phyloP scores from a whole-genome alignment of 2,329 filamentous ascomycete genomes.

The Monosporascus sp. region DNA sequence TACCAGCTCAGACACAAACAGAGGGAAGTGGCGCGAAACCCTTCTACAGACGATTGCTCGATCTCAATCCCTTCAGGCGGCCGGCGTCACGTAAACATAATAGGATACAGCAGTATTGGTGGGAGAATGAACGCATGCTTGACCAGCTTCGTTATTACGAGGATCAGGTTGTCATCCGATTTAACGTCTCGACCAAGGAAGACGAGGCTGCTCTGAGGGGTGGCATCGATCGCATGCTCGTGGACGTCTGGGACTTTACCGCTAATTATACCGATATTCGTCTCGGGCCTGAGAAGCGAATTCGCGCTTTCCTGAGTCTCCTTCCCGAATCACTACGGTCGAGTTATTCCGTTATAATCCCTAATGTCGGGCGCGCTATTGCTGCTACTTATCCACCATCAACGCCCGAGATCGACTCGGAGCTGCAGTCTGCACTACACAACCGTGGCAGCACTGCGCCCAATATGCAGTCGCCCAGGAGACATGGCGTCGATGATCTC shows the following conservation, averaged over 20 bases:
- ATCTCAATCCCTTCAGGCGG: conserved; percentile 15
- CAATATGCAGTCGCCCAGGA: conserved; percentile 26
- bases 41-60: conserved; percentile 21
- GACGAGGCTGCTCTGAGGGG: conserved; percentile 65
- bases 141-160: conserved; percentile 53
- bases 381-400: conserved; percentile 65
- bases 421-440: conserved; percentile 10
- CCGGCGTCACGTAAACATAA: conserved; percentile 12
- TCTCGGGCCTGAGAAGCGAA: conserved; percentile 62
- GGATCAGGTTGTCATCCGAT: conserved; percentile 82
- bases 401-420: conserved; percentile 20
- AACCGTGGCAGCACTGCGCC: conserved; percentile 25
- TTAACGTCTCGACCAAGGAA: conserved; percentile 64
- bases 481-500: conserved; percentile 54
- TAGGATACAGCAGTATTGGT: conserved; percentile 16
- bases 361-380: conserved; percentile 73
- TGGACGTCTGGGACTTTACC: conserved; percentile 88
- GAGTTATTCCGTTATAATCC: conserved; percentile 70
- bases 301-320: conserved; percentile 72
- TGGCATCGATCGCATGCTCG: conserved; percentile 67
- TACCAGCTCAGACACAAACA: not conserved
- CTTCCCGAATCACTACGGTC: conserved; percentile 69
- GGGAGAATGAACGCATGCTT: conserved; percentile 22
- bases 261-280: conserved; percentile 80
- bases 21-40: conserved; percentile 10